Percentiles rank a stretch among this genome's conserved stretches.
Evolutionary conservation across 257 asterid species (phyloP).

Genomic region (Plantago elongata): DNA sequence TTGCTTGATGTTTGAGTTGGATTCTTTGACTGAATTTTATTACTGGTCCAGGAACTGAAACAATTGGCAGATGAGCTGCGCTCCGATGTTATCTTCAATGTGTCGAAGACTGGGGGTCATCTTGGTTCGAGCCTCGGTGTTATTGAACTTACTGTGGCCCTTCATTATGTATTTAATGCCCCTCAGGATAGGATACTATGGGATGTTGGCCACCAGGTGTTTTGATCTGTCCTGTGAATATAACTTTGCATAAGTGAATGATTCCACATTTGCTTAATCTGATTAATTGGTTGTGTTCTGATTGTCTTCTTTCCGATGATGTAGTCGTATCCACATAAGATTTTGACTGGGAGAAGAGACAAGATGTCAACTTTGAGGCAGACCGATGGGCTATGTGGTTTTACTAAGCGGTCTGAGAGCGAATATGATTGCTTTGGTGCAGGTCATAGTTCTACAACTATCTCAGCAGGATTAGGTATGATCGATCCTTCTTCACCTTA

Average conservation of each 20-base stretch:
- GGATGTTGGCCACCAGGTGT: conserved; percentile 99
- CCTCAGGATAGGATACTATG: conserved; percentile 90
- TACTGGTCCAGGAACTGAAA: conserved; percentile 63
- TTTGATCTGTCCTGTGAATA: neutral
- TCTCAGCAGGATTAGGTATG: conserved; percentile 90
- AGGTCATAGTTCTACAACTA: conserved; percentile 95
- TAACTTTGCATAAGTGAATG: neutral
- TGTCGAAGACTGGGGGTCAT: conserved; percentile 97
- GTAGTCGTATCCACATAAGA: conserved; percentile 95
- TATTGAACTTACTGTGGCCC: conserved; percentile 92
- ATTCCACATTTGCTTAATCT: neutral
- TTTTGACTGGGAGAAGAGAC: conserved; percentile 82
- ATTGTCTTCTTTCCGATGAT: conserved; percentile 14
- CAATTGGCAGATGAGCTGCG: conserved; percentile 90
- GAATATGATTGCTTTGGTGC: conserved; percentile 92
- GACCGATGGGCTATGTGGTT: conserved; percentile 79
- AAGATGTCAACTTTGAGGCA: conserved; percentile 85
- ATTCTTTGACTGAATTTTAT: neutral
- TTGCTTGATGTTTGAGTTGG: neutral
- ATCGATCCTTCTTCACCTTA: neutral
- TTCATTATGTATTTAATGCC: conserved; percentile 83
- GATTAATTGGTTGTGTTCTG: conserved; percentile 6
- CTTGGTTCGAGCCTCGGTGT: conserved; percentile 98
- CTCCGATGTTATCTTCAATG: conserved; percentile 88
- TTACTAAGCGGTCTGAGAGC: conserved; percentile 92